phyloP scores from a whole-genome alignment of 23 red algal species.

The Agarophyton chilense region DNA sequence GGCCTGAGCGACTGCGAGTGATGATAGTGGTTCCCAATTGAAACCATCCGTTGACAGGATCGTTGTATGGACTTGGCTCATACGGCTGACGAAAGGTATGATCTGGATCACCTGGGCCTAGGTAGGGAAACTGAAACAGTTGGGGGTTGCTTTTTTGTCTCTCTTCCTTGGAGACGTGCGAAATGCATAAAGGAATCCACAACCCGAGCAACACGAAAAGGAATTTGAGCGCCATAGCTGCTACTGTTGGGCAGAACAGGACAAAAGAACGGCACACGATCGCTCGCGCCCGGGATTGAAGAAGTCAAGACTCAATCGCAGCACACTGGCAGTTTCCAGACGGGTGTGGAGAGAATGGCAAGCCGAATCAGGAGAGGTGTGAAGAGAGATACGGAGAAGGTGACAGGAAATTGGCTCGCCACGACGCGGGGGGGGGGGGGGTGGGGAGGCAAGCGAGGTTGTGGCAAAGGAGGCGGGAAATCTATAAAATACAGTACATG shows the following conservation, averaged over 20 bases:
- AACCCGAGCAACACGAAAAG: background rate
- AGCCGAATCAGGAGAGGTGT: too few species aligned
- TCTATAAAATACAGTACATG: too few species aligned
- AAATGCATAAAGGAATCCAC: background rate
- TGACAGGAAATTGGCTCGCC: too few species aligned
- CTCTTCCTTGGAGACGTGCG: conserved; percentile 18
- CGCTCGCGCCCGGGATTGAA: too few species aligned
- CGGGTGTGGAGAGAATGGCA: too few species aligned
- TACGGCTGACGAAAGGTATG: conserved; percentile 72
- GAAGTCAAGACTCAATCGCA: too few species aligned
- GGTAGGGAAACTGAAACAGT: conserved; percentile 57
- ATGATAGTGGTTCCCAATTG: conserved; percentile 53
- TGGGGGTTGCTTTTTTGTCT: conserved; percentile 11
- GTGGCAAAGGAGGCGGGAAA: too few species aligned
- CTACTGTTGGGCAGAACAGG: background rate
- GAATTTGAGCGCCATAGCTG: background rate
- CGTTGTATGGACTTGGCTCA: conserved; percentile 34
- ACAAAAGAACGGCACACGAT: too few species aligned
- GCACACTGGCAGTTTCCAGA: too few species aligned
- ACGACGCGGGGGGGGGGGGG: too few species aligned
- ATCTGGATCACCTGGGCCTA: conserved; percentile 56
- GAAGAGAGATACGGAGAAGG: too few species aligned
- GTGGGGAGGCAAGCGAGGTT: too few species aligned
- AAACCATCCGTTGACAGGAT: conserved; percentile 66
- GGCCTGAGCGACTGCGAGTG: conserved; percentile 42